Base-by-base conservation (phyloP, 352 stramenopile genomes). In the Globisporangium parvum region DNA sequence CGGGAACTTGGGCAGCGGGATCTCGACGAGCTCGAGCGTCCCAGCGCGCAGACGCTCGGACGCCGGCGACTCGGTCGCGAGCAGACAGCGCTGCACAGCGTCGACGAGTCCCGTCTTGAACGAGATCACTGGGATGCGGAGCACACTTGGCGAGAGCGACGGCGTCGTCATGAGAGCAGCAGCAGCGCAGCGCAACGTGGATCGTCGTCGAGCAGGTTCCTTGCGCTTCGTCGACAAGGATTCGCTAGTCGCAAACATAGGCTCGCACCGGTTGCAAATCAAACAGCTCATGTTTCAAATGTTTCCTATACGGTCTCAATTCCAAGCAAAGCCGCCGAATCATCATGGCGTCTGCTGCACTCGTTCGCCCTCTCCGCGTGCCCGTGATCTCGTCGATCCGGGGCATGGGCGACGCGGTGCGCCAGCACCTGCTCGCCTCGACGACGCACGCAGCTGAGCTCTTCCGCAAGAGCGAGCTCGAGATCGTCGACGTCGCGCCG, bases 111-210 rank as follows among this genome's bases (percentile, higher is more conserved):
- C 74, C 11, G 67, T 51, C 55, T 81, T 80, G 40, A 65, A 76
- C 45, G 74, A 80, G 60, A 87, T 65, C 42, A 87, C 66, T 41
- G 76, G 76, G 21, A 87, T 71, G 14, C 68, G 70, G 37, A 82
- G 31, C 31, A 14, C 31, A 37, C 1, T 8, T 12, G 31, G 31
- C 31, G 58, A 44, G 39, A 14, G 1, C 39, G 39, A 37, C 1
- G 31, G 31, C 8, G 31, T 37, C 8, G 31, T 37, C 31, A 37
- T 37, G 31, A 37, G 31, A 37, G 31, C 31, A 37, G 31, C 6
- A 11, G 31, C 8, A 37, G 31, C 28, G 28, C 28, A 33, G 28
- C 31, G 10, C 5, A 12, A 37, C 31, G 31, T 37, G 31, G 31
- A 37, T 37, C 31, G 10, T 33, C 28, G 28, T 37, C 31, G 10